Conservation (phyloP, 2,329 filamentous ascomycete genomes). For the Phialemoniopsis sp. region DNA sequence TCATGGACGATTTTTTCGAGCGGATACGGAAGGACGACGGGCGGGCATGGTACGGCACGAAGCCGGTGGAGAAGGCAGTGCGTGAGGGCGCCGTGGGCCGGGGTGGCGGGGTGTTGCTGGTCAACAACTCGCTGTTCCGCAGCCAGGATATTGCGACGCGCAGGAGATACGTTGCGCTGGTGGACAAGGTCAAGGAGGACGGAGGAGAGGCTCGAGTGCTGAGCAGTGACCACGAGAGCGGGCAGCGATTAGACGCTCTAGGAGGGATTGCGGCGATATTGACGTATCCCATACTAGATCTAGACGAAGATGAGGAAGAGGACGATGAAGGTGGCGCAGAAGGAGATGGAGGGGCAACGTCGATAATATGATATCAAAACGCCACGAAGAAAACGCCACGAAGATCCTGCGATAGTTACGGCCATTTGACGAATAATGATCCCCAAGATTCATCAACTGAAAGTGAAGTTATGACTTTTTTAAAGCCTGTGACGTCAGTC, state of each 20-base stretch:
- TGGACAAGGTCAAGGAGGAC: constrained; percentile 81
- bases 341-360: constrained; percentile 6
- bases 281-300: constrained; percentile 80
- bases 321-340: constrained; percentile 18
- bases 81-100: constrained; percentile 83
- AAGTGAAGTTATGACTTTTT: too few relatives aligned
- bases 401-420: too few relatives aligned
- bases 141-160: constrained; percentile 73
- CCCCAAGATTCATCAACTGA: too few relatives aligned
- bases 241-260: constrained; percentile 74
- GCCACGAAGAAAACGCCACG: not conserved
- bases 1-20: constrained; percentile 81
- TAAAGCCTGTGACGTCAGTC: too few relatives aligned
- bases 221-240: constrained; percentile 92
- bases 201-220: constrained; percentile 87
- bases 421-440: too few relatives aligned
- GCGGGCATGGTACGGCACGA: constrained; percentile 84
- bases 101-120: constrained; percentile 78
- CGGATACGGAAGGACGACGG: constrained; percentile 80
- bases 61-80: constrained; percentile 77
- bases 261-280: constrained; percentile 87
- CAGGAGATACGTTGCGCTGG: constrained; percentile 76
- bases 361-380: constrained; percentile 17
- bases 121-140: constrained; percentile 85
- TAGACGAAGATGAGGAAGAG: constrained; percentile 60